Conservation (phyloP, 2,329 filamentous ascomycete species). For the Pseudogymnoascus sp. region DNA sequence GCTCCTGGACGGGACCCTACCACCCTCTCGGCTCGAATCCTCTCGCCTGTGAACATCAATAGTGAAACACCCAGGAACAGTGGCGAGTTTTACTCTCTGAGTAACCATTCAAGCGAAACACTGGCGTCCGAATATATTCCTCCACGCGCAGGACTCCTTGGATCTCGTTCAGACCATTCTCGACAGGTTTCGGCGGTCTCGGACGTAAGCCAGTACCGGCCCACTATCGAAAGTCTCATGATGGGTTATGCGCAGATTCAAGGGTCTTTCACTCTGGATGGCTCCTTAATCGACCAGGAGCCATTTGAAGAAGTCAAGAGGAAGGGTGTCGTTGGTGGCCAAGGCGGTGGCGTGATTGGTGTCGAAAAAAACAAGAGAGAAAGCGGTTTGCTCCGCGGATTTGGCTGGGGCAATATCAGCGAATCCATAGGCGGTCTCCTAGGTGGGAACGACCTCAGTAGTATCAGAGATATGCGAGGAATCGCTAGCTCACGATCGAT, state of each 20-base stretch:
- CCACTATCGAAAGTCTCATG: slow-evolving; percentile 70
- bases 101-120: slow-evolving; percentile 92
- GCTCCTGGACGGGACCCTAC: slow-evolving; percentile 49
- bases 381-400: slow-evolving; percentile 70
- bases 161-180: slow-evolving; percentile 33
- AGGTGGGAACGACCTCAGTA: slow-evolving; percentile 81
- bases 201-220: slow-evolving; percentile 35
- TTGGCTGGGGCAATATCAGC: slow-evolving; percentile 83
- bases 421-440: slow-evolving; percentile 82
- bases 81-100: slow-evolving; percentile 88
- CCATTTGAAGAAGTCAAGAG: slow-evolving; percentile 95
- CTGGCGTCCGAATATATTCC: slow-evolving; percentile 79
- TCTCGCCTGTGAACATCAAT: slow-evolving; percentile 68
- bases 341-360: slow-evolving; percentile 79
- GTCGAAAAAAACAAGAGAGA: slow-evolving; percentile 65
- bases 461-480: slow-evolving; percentile 90
- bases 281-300: slow-evolving; percentile 78
- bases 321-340: slow-evolving; percentile 81
- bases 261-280: slow-evolving; percentile 85
- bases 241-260: slow-evolving; percentile 97
- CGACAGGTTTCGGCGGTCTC: slow-evolving; percentile 38
- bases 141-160: slow-evolving; percentile 36
- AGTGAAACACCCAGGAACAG: slow-evolving; percentile 81
- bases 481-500: slow-evolving; percentile 79
- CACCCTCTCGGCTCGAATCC: slow-evolving; percentile 56